A percentile compares a stretch with the other conserved stretches of the same genome.
Conservation (phyloP, 139 green algal species). For the Micromonas commoda region DNA sequence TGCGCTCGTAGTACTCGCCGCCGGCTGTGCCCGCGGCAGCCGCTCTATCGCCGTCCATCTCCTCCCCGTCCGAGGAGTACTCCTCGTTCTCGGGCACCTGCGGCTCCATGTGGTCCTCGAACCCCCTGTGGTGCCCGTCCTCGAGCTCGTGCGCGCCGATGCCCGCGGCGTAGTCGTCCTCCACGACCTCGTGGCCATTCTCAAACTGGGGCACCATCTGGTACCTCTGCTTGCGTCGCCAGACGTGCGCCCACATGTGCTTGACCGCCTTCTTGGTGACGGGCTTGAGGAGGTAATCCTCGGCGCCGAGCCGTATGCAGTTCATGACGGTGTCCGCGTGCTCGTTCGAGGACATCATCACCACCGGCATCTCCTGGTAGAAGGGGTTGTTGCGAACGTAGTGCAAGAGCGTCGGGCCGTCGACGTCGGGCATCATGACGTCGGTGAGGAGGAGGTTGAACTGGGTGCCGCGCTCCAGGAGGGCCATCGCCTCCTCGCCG, state of each 20-base stretch:
- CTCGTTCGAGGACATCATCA: constrained; percentile 88
- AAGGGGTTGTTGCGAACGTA: constrained; percentile 56
- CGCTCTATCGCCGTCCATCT: background rate
- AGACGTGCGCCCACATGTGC: constrained; percentile 84
- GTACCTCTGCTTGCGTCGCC: constrained; percentile 43
- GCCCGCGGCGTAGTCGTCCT: constrained; percentile 4
- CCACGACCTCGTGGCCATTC: background rate
- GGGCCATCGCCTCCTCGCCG: constrained; percentile 58
- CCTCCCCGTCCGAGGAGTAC: background rate
- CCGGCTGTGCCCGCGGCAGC: too few relatives aligned
- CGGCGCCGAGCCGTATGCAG: constrained; percentile 70
- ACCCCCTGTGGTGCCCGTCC: background rate
- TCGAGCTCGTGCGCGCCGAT: background rate
- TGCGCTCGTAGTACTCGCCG: too few relatives aligned
- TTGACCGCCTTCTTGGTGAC: constrained; percentile 83
- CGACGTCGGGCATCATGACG: constrained; percentile 81
- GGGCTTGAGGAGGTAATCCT: constrained; percentile 90
- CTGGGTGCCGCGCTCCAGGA: constrained; percentile 41
- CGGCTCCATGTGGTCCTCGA: background rate
- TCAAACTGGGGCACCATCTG: constrained; percentile 1
- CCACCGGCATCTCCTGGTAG: constrained; percentile 65
- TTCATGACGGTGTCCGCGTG: constrained; percentile 67
- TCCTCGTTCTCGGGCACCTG: background rate
- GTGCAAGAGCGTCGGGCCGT: constrained; percentile 69
- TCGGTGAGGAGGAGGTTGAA: constrained; percentile 81